phyloP scores from a whole-genome alignment of 2,329 filamentous ascomycete species.

The Lomentospora prolificans region DNA sequence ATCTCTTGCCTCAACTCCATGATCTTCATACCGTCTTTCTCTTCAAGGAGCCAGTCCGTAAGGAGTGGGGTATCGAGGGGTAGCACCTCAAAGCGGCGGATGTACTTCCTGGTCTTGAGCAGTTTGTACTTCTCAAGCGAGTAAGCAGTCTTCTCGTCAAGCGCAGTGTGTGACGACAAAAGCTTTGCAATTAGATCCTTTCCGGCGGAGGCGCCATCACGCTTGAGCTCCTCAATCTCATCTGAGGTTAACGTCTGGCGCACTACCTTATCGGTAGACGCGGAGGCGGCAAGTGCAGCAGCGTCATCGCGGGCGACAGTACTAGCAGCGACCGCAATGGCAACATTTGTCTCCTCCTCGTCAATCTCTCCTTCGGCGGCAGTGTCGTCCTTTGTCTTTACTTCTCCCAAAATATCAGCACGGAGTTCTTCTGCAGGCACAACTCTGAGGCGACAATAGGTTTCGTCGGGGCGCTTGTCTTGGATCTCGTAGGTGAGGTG shows the following conservation, averaged over 20 bases:
- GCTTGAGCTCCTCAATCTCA: conserved; percentile 67
- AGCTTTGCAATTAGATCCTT: conserved; percentile 90
- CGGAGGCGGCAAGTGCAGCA: neutral
- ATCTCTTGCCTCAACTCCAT: conserved; percentile 82
- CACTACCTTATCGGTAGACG: conserved; percentile 38
- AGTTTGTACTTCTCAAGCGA: conserved; percentile 94
- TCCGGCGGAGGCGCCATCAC: conserved; percentile 65
- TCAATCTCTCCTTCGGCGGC: conserved; percentile 36
- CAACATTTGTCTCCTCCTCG: conserved; percentile 26
- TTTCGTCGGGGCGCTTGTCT: conserved; percentile 56
- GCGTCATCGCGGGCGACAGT: conserved; percentile 2
- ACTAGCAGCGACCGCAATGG: conserved; percentile 13
- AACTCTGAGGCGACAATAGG: conserved; percentile 61
- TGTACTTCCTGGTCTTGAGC: conserved; percentile 87
- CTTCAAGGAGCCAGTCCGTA: conserved; percentile 66
- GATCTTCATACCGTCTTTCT: conserved; percentile 64
- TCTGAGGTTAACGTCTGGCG: conserved; percentile 69
- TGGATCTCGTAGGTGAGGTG: conserved; percentile 85
- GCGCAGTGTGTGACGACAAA: conserved; percentile 74
- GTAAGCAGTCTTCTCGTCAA: conserved; percentile 91
- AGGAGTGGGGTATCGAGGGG: conserved; percentile 73
- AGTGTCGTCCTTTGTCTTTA: conserved; percentile 25
- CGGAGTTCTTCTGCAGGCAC: conserved; percentile 76
- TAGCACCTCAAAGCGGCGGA: conserved; percentile 75
- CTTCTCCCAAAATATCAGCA: conserved; percentile 57